Conservation (phyloP, 2,329 filamentous ascomycete genomes). For the Scedosporium dehoogii region DNA sequence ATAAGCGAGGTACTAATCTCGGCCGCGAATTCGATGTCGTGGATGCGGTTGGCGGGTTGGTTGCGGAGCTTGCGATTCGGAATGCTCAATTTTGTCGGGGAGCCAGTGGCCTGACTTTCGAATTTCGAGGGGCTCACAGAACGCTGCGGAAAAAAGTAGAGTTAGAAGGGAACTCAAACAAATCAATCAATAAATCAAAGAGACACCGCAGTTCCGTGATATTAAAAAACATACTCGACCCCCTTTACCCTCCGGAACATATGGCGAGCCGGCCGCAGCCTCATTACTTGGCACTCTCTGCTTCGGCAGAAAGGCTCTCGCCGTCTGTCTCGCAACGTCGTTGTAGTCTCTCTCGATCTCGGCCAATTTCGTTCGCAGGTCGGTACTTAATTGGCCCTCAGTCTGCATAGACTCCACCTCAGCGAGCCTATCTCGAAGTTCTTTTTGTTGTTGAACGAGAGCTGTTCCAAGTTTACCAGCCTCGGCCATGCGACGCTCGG, state of each 20-base stretch:
- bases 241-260: slow-evolving; percentile 39
- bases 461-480: slow-evolving; percentile 82
- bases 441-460: slow-evolving; percentile 75
- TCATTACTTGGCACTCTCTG: slow-evolving; percentile 69
- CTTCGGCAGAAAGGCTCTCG: slow-evolving; percentile 77
- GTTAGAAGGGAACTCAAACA: background rate
- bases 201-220: background rate
- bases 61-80: slow-evolving; percentile 85
- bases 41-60: slow-evolving; percentile 75
- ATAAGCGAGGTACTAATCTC: slow-evolving; percentile 94
- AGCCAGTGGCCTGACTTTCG: slow-evolving; percentile 72
- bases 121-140: slow-evolving; percentile 69
- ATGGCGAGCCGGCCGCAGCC: slow-evolving; percentile 39
- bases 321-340: slow-evolving; percentile 82
- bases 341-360: slow-evolving; percentile 94
- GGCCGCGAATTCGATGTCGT: slow-evolving; percentile 97
- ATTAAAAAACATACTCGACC: slow-evolving; percentile 36
- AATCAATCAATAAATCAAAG: background rate
- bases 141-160: slow-evolving; percentile 33
- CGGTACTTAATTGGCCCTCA: slow-evolving; percentile 70
- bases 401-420: slow-evolving; percentile 73
- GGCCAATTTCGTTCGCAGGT: slow-evolving; percentile 70
- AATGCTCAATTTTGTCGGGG: slow-evolving; percentile 80
- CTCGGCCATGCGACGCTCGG: slow-evolving; percentile 82
- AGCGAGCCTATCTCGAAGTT: slow-evolving; percentile 69